A percentile compares a stretch with the other conserved stretches of the same genome.
Evolutionary conservation across 768 basidiomycete genomes (phyloP).

Genomic region (Suillus spraguei): DNA sequence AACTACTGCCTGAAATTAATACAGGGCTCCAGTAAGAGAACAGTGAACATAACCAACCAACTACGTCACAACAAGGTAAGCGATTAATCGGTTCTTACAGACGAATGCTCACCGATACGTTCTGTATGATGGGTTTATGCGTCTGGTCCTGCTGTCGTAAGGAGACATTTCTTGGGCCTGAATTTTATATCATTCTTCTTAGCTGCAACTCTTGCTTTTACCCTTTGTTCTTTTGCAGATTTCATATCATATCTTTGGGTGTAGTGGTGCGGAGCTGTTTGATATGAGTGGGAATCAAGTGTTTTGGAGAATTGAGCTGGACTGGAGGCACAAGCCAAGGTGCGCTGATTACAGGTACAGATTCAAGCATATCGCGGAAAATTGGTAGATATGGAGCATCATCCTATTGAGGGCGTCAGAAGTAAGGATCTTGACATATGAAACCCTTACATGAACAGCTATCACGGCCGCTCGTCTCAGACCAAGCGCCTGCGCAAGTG

Average conservation of each 20-base stretch:
- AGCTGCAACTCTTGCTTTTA: slow-evolving; percentile 50
- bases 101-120: background rate
- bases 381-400: slow-evolving; percentile 40
- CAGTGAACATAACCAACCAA: background rate
- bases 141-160: slow-evolving; percentile 10
- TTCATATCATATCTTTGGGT: slow-evolving; percentile 84
- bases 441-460: slow-evolving; percentile 54
- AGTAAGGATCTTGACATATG: background rate
- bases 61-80: background rate
- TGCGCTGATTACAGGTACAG: slow-evolving; percentile 59
- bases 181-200: slow-evolving; percentile 33
- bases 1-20: background rate
- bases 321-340: slow-evolving; percentile 56
- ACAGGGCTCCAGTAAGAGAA: background rate
- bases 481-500: slow-evolving; percentile 63
- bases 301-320: slow-evolving; percentile 15
- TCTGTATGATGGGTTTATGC: background rate
- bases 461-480: slow-evolving; percentile 65
- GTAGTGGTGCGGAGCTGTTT: slow-evolving; percentile 72
- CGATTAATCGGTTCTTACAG: background rate
- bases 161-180: background rate
- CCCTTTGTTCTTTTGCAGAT: slow-evolving; percentile 60
- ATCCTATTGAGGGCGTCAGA: slow-evolving; percentile 11
- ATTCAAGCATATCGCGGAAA: slow-evolving; percentile 44
- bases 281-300: slow-evolving; percentile 71